A percentile compares a stretch with the other conserved stretches of the same genome.
Evolutionary conservation across 345 rosid species (phyloP).

Genomic region (Acer yangbiense): DNA sequence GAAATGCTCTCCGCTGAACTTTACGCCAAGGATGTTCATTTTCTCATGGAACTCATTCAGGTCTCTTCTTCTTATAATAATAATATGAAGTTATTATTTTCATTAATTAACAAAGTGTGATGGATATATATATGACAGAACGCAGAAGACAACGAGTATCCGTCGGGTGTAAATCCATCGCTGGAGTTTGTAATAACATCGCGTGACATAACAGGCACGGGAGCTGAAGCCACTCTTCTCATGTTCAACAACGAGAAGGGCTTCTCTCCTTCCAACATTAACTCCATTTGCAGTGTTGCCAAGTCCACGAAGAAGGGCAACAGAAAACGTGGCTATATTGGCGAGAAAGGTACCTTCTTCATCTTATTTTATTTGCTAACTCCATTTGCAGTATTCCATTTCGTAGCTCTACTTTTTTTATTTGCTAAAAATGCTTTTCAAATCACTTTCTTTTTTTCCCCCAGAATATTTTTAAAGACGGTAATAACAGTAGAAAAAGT

Average conservation of each 20-base stretch:
- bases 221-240: conserved; percentile 65
- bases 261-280: conserved; percentile 56
- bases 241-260: conserved; percentile 74
- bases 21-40: conserved; percentile 67
- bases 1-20: conserved; percentile 68
- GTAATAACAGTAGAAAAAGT: too few relatives aligned
- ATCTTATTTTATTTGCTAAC: too few relatives aligned
- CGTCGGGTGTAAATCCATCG: conserved; percentile 62
- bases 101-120: background rate
- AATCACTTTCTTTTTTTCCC: too few relatives aligned
- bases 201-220: conserved; percentile 65
- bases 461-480: too few relatives aligned
- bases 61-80: conserved; percentile 16
- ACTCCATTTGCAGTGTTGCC: conserved; percentile 71
- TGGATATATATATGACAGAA: conserved; percentile 35
- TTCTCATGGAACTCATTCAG: conserved; percentile 77
- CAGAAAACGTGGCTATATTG: conserved; percentile 64
- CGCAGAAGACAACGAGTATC: conserved; percentile 77
- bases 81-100: too few relatives aligned
- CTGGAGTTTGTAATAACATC: conserved; percentile 74
- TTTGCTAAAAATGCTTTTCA: too few relatives aligned
- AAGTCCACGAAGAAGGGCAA: conserved; percentile 71
- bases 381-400: too few relatives aligned
- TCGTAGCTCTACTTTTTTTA: too few relatives aligned
- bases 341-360: conserved; percentile 64